Conservation (phyloP, 2,329 filamentous ascomycete species). For the Periconia macrospinosa region DNA sequence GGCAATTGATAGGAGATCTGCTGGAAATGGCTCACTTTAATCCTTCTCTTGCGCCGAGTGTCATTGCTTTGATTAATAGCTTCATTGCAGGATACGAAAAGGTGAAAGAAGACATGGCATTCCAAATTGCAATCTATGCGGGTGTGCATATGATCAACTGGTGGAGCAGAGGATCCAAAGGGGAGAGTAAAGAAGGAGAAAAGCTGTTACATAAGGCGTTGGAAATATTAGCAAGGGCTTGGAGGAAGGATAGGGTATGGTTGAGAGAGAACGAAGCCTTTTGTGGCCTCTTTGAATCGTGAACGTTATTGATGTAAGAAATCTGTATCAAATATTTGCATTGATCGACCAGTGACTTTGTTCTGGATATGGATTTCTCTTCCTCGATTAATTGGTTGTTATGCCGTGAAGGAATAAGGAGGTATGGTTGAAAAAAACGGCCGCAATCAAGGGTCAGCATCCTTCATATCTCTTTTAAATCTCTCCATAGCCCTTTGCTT, state of each 20-base stretch:
- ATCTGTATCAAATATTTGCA: too few species aligned
- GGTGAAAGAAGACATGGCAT: slow-evolving; percentile 4
- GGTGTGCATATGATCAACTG: slow-evolving; percentile 8
- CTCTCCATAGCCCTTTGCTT: slow-evolving; percentile 47
- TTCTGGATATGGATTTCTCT: neutral
- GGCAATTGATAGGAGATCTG: slow-evolving; percentile 9
- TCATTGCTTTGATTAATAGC: neutral
- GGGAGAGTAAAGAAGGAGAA: neutral
- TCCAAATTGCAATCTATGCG: slow-evolving; percentile 3
- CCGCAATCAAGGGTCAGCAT: slow-evolving; percentile 19
- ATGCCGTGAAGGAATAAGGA: neutral
- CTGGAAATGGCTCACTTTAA: slow-evolving; percentile 4
- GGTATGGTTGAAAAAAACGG: neutral
- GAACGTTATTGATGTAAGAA: neutral
- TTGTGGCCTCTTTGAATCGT: neutral
- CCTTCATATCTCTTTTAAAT: slow-evolving; percentile 50
- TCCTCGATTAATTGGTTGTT: neutral
- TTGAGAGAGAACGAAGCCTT: neutral
- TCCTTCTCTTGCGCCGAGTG: neutral
- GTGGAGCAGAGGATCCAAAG: slow-evolving; percentile 4
- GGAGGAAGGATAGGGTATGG: slow-evolving; percentile 3
- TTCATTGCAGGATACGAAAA: slow-evolving; percentile 1
- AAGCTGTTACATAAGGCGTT: neutral
- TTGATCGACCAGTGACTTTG: too few species aligned
- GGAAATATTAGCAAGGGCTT: slow-evolving; percentile 4